Percentiles rank a stretch among this genome's conserved stretches.
Evolutionary conservation across 495 filamentous ascomycete genomes (phyloP).

Genomic region (Cercophora newfieldiana): DNA sequence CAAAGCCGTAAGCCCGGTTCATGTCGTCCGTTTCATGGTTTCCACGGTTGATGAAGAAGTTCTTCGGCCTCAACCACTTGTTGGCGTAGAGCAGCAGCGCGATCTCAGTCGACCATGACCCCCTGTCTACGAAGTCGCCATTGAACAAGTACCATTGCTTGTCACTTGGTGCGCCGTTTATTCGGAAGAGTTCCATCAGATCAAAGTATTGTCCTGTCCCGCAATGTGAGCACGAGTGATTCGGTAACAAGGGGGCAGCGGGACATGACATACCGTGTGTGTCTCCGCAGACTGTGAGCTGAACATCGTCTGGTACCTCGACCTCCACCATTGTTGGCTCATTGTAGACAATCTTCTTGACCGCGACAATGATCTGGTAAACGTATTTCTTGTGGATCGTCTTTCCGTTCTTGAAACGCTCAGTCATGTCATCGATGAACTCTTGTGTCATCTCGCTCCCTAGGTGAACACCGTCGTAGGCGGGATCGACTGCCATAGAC

Average conservation of each 20-base stretch:
- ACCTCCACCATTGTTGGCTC: slow-evolving; percentile 98
- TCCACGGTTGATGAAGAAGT: slow-evolving; percentile 94
- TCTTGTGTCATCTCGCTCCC: slow-evolving; percentile 88
- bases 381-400: slow-evolving; percentile 94
- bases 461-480: slow-evolving; percentile 82
- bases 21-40: slow-evolving; percentile 99
- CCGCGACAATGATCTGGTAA: slow-evolving; percentile 90
- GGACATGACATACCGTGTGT: slow-evolving; percentile 71
- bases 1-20: slow-evolving; percentile 98
- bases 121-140: slow-evolving; percentile 97
- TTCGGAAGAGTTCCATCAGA: slow-evolving; percentile 90
- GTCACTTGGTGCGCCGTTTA: slow-evolving; percentile 81
- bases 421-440: slow-evolving; percentile 95
- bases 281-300: slow-evolving; percentile 94
- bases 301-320: slow-evolving; percentile 70
- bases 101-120: slow-evolving; percentile 96
- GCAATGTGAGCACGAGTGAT: slow-evolving; percentile 16
- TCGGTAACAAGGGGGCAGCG: not conserved
- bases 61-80: slow-evolving; percentile 88
- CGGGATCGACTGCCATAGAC: slow-evolving; percentile 73
- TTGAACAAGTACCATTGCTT: slow-evolving; percentile 96
- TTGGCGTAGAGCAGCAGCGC: slow-evolving; percentile 91
- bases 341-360: slow-evolving; percentile 82
- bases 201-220: slow-evolving; percentile 91
- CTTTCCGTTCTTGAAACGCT: slow-evolving; percentile 94